These are phyloP conservation scores for Albophoma yamanashiensis DNA, from an alignment of 2,329 filamentous ascomycete species.

Conservation along the genomic window DNA sequence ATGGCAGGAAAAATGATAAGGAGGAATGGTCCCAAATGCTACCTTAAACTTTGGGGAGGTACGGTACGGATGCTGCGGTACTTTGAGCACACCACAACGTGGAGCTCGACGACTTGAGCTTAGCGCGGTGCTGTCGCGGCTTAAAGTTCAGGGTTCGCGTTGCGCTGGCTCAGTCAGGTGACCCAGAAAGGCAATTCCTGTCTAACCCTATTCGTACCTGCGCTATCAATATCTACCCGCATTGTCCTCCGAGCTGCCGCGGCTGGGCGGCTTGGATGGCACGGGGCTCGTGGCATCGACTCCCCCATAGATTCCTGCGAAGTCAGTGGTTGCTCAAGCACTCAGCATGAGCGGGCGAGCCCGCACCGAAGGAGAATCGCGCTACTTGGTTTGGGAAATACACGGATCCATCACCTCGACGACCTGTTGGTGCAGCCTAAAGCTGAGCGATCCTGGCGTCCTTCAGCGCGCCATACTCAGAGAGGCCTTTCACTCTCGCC, in stretches of 20 bases:
- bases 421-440: no score
- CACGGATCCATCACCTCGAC: no score
- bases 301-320: not conserved
- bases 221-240: no score
- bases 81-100: not conserved
- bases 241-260: not conserved
- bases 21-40: slow-evolving; percentile 1
- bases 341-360: not conserved
- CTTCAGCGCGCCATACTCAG: no score
- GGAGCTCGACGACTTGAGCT: not conserved
- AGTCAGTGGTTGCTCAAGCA: not conserved
- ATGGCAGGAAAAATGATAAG: slow-evolving; percentile 4
- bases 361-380: not conserved
- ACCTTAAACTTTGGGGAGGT: no score
- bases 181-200: not conserved
- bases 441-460: not conserved
- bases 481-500: no score
- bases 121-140: not conserved
- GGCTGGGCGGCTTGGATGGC: no score
- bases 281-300: not conserved
- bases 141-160: not conserved
- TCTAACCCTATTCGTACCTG: not conserved
- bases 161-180: not conserved
- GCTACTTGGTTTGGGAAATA: not conserved
- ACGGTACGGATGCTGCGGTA: not conserved